phyloP scores from a whole-genome alignment of 148 eudicot genomes.

The Silene uniflora region DNA sequence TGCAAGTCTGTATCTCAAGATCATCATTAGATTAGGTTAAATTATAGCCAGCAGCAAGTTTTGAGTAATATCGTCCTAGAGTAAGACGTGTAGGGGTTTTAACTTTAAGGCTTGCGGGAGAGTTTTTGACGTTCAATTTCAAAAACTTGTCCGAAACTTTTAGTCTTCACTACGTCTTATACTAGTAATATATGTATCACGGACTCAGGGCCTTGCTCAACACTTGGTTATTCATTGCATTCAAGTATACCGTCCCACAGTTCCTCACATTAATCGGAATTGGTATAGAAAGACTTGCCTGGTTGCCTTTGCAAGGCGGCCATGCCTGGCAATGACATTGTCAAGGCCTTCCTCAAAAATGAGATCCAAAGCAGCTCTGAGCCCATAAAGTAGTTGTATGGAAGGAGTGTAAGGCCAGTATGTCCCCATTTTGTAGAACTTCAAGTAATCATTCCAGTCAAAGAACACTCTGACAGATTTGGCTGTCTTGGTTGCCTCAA shows the following conservation, averaged over 20 bases:
- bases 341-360: slow-evolving; percentile 95
- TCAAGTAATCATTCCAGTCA: slow-evolving; percentile 96
- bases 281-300: slow-evolving; percentile 37
- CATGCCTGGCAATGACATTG: slow-evolving; percentile 89
- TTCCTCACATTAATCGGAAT: background rate
- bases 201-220: too few relatives aligned
- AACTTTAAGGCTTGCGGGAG: background rate
- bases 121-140: background rate
- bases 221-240: too few relatives aligned
- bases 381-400: slow-evolving; percentile 89
- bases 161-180: too few relatives aligned
- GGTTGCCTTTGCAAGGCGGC: slow-evolving; percentile 83
- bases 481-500: slow-evolving; percentile 82
- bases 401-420: slow-evolving; percentile 99
- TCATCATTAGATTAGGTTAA: slow-evolving; percentile 4
- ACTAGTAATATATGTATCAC: too few relatives aligned
- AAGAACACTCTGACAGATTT: slow-evolving; percentile 90
- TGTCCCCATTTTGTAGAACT: slow-evolving; percentile 84
- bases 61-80: background rate
- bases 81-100: too few relatives aligned
- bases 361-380: slow-evolving; percentile 85
- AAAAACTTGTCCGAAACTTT: too few relatives aligned
- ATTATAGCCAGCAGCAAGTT: background rate
- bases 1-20: slow-evolving; percentile 62
- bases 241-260: background rate